Conservation (phyloP, 495 filamentous ascomycete genomes). For the Penicillium chermesinum region DNA sequence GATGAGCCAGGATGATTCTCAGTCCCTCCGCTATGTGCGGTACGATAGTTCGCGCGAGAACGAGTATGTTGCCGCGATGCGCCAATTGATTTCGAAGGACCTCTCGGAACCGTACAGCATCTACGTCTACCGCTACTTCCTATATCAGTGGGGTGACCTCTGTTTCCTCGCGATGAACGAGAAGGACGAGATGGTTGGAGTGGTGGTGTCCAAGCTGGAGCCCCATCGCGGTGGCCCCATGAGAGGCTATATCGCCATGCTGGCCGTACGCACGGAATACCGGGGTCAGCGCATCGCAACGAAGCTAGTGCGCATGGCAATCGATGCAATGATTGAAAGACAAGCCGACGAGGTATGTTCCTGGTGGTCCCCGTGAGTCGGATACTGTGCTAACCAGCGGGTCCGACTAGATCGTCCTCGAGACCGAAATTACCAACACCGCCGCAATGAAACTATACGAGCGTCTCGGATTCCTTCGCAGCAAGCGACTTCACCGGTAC, state of each 20-base stretch:
- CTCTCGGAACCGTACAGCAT: slow-evolving; percentile 99
- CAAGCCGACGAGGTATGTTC: slow-evolving; percentile 76
- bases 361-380: too few relatives aligned
- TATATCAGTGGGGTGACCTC: slow-evolving; percentile 96
- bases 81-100: slow-evolving; percentile 91
- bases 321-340: slow-evolving; percentile 81
- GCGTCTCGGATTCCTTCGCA: slow-evolving; percentile 83
- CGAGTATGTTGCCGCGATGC: slow-evolving; percentile 78
- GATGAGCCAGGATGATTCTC: slow-evolving; percentile 29
- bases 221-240: slow-evolving; percentile 73
- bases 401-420: slow-evolving; percentile 70
- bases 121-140: slow-evolving; percentile 97
- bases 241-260: slow-evolving; percentile 97
- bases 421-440: slow-evolving; percentile 93
- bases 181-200: slow-evolving; percentile 61
- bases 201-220: slow-evolving; percentile 96
- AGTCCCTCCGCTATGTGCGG: slow-evolving; percentile 69
- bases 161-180: slow-evolving; percentile 84
- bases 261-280: slow-evolving; percentile 74
- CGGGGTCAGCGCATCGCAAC: slow-evolving; percentile 89
- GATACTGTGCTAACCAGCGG: slow-evolving; percentile 10
- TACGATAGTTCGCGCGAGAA: slow-evolving; percentile 77
- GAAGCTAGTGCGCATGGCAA: slow-evolving; percentile 78
- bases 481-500: slow-evolving; percentile 91
- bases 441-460: slow-evolving; percentile 94